Evolutionary conservation across 352 stramenopile genomes (phyloP), one percentile per base, ranked within the genome.

Genomic region (Chrysophaeum taylorii): DNA sequence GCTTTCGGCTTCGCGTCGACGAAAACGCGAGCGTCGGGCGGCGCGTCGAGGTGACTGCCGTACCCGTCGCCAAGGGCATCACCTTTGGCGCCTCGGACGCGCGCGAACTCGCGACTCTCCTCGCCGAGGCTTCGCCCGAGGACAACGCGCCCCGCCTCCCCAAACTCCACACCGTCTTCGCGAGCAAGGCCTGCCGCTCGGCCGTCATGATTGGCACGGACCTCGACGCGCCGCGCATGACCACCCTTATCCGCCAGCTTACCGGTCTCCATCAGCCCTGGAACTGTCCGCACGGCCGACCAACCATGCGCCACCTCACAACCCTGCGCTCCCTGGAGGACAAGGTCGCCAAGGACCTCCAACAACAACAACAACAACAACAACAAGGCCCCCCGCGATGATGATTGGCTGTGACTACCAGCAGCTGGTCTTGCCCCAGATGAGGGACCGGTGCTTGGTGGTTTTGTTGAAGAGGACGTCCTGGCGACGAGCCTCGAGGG

Each of bases 121-220:
- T 95, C 9, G 77, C 82, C 54, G 88, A 92, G 36, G 68, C 77
- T 25, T 35, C 18, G 18, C 27, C 27, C 43, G 62, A 31, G 12
- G 71, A 73, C 25, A 71, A 78, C 0, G 79, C 85, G 62, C 71
- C 95, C 35, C 81, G 91, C 9, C 80, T 98, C 60, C 93, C 93
- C 0, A 97, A 97, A 76, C 82, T 95, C 15, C 90, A 94, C 75
- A 82, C 89, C 31, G 97, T 98, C 91, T 97, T 97, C 82, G 94
- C 94, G 23, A 96, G 83, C 60, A 82, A 92, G 39, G 92, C 93
- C 15, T 98, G 93, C 71, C 86, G 93, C 54, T 87, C 78, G 52
- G 94, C 89, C 45, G 92, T 98, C 52, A 98, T 98, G 93, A 97
- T 98, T 75, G 94, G 93, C 12, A 96, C 86, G 21, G 86, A 90